Base-by-base conservation (phyloP, 352 stramenopile genomes). In the Globisporangium polare region DNA sequence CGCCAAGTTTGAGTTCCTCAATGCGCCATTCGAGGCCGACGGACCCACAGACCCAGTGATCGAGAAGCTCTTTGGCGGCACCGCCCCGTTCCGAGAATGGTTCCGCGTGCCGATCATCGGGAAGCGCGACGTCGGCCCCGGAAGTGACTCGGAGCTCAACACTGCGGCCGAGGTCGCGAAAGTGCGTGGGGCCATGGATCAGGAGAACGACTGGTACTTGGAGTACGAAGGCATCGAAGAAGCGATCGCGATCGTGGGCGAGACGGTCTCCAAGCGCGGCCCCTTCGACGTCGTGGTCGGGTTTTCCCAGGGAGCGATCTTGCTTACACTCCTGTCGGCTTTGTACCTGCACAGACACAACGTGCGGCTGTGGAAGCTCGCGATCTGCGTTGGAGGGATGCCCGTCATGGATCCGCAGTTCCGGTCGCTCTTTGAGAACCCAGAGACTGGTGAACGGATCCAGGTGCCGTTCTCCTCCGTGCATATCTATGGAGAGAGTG, bases 41-140 rank as follows among this genome's bases (percentile, higher is more conserved):
- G 83, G 83, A 1, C 80, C 69, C 13, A 82, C 75, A 5, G 82
- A 92, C 13, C 59, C 76, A 15, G 59, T 74, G 22, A 78, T 95
- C 42, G 66, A 83, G 27, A 55, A 63, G n/a, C 66, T 85, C 33
- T 86, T 89, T 20, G 74, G 66, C 10, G 20, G 86, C 18, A 74
- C 83, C 9, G 72, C 69, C 12, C 73, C 77, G 13, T 92, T 90
- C 63, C 92, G 86, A 60, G 82, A 94, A 62, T 94, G 85, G 85
- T 73, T 69, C 3, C 66, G 82, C 72, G 22, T 53, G 6, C 24
- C 24, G 46, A 22, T 20, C 24, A 35, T 20, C 22, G 46, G 46
- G 13, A 53, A 31, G 17, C 22, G 13, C 22, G 26, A 27, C 20
- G 45, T n/a, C 17, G 24, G 17, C 2, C 22, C 46, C 0, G 13